Base-by-base conservation (phyloP, 129 eudicot species). In the Smallanthus sonchifolius region DNA sequence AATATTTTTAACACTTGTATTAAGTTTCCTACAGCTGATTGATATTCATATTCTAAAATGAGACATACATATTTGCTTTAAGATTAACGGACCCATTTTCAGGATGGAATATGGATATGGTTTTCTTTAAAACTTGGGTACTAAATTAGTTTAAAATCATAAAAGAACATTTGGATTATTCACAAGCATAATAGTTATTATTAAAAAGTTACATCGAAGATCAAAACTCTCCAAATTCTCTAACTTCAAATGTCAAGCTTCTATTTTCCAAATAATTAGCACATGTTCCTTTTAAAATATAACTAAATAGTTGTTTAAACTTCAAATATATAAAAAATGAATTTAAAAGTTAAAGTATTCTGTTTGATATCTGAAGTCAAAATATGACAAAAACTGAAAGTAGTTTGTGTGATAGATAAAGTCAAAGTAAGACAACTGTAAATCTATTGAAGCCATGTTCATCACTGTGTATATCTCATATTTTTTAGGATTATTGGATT, bases 401-500 rank as follows among this genome's bases (percentile, higher is more conserved):
- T 28, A 5, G 5, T 62, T 74, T 20, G 15, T 20, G n/a, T 42
- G 49, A 57, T n/a, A n/a, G n/a, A n/a, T 44, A 35, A 59, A 73
- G 68, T 40, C 77, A 72, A 57, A 40, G 40, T 72, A 43, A 13
- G 68, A 73, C 17, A 44, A 44, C 69, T 70, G n/a, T 49, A 34
- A 49, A 49, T 9, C 9, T 5, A 35, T 10, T 35, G 10, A 70
- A 36, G 45, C n/a, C 74, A 49, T 10, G 51, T n/a, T n/a, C n/a
- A n/a, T n/a, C n/a, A n/a, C n/a, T n/a, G n/a, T n/a, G n/a, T n/a
- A n/a, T n/a, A n/a, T n/a, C n/a, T n/a, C n/a, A n/a, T n/a, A n/a
- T n/a, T n/a, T n/a, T n/a, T n/a, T n/a, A n/a, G n/a, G n/a, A n/a
- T n/a, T n/a, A n/a, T n/a, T n/a, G n/a, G n/a, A n/a, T n/a, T n/a